Conservation (phyloP, 495 filamentous ascomycete genomes). For the Tuber aestivum region DNA sequence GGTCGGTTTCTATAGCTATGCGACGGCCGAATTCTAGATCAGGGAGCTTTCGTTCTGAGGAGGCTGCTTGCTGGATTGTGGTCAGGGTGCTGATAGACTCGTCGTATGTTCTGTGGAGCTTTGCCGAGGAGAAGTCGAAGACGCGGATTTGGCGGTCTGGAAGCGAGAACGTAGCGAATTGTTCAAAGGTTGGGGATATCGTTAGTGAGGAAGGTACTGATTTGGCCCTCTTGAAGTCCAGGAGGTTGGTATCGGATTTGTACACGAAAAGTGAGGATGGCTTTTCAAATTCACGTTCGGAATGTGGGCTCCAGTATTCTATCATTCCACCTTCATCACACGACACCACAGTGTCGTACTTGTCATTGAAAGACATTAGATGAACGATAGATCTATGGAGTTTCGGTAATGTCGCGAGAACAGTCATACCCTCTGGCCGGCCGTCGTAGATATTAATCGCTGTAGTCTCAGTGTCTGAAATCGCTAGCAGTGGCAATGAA, state of each 20-base stretch:
- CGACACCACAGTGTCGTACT: slow-evolving; percentile 82
- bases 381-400: slow-evolving; percentile 74
- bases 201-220: slow-evolving; percentile 77
- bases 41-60: slow-evolving; percentile 68
- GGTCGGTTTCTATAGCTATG: slow-evolving; percentile 77
- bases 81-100: slow-evolving; percentile 80
- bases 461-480: slow-evolving; percentile 72
- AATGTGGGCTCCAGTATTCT: slow-evolving; percentile 76
- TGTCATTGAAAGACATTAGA: slow-evolving; percentile 81
- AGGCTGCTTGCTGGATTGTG: slow-evolving; percentile 92
- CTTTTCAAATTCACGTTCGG: slow-evolving; percentile 74
- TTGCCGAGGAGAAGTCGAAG: slow-evolving; percentile 85
- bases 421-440: slow-evolving; percentile 64
- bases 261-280: slow-evolving; percentile 84
- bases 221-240: slow-evolving; percentile 91
- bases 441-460: slow-evolving; percentile 81
- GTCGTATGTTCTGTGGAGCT: slow-evolving; percentile 86
- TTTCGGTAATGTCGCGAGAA: slow-evolving; percentile 65
- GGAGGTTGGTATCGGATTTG: slow-evolving; percentile 87
- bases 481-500: slow-evolving; percentile 75
- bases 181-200: slow-evolving; percentile 73
- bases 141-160: slow-evolving; percentile 87
- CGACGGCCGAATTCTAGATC: slow-evolving; percentile 88
- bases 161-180: slow-evolving; percentile 85
- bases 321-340: slow-evolving; percentile 89